Conservation (phyloP, 331 rosid species). For the Quercus lobata region DNA sequence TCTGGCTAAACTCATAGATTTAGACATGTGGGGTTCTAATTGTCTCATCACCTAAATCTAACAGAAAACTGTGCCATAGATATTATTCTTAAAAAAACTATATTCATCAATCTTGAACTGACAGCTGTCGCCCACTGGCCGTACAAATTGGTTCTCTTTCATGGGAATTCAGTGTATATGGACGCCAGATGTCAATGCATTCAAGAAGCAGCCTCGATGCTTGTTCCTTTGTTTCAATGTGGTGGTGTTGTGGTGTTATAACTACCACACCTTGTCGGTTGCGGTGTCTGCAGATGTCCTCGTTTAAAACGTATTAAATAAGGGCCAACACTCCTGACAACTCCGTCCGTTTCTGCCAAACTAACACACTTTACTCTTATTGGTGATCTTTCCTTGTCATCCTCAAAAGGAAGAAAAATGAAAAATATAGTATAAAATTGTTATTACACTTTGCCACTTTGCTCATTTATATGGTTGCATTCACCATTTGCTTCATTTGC, state of each 20-base stretch:
- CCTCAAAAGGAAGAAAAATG: not conserved
- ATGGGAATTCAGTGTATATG: conserved; percentile 29
- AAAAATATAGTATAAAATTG: not conserved
- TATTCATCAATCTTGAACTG: conserved; percentile 17
- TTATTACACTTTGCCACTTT: not conserved
- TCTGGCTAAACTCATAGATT: conserved; percentile 9
- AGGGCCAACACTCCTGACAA: conserved; percentile 1
- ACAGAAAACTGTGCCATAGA: conserved; percentile 17
- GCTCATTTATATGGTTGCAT: not conserved
- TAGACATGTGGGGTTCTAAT: not conserved
- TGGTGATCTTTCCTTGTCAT: conserved; percentile 21
- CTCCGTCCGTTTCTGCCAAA: conserved; percentile 17
- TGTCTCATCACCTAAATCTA: not conserved
- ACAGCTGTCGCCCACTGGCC: conserved; percentile 45
- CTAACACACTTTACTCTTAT: conserved; percentile 22
- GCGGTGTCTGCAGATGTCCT: conserved; percentile 29
- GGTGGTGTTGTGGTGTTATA: conserved; percentile 13
- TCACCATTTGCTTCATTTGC: not conserved
- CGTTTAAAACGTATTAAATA: conserved; percentile 15
- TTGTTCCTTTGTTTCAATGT: conserved; percentile 15
- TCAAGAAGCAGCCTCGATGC: conserved; percentile 15
- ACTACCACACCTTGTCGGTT: conserved; percentile 42
- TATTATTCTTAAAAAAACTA: conserved; percentile 1
- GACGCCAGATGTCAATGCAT: conserved; percentile 43
- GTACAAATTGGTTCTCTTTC: conserved; percentile 24